Base-by-base conservation (phyloP, 2,329 filamentous ascomycete species). In the Aspergillus unguis region DNA sequence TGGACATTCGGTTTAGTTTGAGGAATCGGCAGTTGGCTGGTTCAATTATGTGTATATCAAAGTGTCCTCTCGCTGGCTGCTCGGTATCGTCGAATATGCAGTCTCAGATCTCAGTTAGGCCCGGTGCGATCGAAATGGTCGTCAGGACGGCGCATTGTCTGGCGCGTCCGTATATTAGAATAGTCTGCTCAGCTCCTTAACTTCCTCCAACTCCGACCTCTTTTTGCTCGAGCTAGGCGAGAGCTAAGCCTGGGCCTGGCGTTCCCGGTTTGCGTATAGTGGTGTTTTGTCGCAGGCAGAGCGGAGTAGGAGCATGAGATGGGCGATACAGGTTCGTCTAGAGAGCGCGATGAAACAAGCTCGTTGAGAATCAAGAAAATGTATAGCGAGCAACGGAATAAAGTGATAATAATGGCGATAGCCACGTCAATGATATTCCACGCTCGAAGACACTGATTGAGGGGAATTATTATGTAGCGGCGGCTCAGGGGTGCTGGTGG, bases 401-500 rank as follows among this genome's bases (percentile, higher is more conserved):
- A 17, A 17, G 17, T 17, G 17, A 17, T 17, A 17, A 17, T 17
- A 17, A 17, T 17, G 17, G 6, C 23, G 23, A 41, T 33, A 26
- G 17, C 46, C 10, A 28, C 23, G 6, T 25, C 46, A 42, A 48
- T 42, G 17, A 35, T 3, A 46, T 36, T 40, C n/a, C 23, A 48
- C 29, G 33, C 9, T 4, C 9, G 5, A 36, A 7, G 29, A 32
- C 36, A 48, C 41, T 48, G 25, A 48, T 42, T 25, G 46, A 42
- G 46, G 46, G 46, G 46, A 41, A 42, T 45, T 45, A 42, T 45
- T 45, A 35, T 45, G 36, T 35, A 47, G 40, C 38, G 26, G 38
- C 46, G 46, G 46, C 37, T 48, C 46, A 48, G 46, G 46, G 46
- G 46, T 17, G 46, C 17, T 44, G 29, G 46, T 48, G 46, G 46